phyloP scores from a whole-genome alignment of 2,329 filamentous ascomycete species.

The Nemania sp. region DNA sequence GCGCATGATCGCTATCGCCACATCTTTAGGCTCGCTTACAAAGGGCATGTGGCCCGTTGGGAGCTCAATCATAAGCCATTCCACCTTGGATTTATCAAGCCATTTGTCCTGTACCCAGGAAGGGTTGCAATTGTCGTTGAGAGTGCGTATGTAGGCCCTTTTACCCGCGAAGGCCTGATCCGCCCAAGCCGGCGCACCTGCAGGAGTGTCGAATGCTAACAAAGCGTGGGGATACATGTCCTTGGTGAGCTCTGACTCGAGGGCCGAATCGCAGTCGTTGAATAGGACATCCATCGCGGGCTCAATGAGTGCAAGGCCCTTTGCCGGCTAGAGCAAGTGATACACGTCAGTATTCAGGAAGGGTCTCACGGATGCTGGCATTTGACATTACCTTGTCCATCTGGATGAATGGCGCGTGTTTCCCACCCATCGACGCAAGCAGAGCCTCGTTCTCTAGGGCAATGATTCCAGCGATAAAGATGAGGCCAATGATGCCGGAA shows the following conservation, averaged over 20 bases:
- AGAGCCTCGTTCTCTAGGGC: constrained; percentile 27
- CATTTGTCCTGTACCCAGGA: constrained; percentile 26
- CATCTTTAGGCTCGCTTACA: constrained; percentile 28
- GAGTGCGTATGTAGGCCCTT: constrained; percentile 28
- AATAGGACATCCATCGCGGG: constrained; percentile 30
- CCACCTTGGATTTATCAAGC: constrained; percentile 30
- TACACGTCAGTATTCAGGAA: background rate
- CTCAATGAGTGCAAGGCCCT: constrained; percentile 28
- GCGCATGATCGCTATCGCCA: constrained; percentile 26
- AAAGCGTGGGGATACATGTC: constrained; percentile 26
- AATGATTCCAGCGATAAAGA: constrained; percentile 30
- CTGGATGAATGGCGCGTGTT: constrained; percentile 31
- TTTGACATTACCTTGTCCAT: constrained; percentile 7
- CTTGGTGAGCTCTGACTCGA: constrained; percentile 15
- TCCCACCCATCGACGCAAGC: constrained; percentile 20
- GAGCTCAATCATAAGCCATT: constrained; percentile 34
- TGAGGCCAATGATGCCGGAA: constrained; percentile 24
- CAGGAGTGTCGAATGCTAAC: constrained; percentile 23
- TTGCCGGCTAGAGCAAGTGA: constrained; percentile 1
- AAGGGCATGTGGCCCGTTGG: constrained; percentile 36
- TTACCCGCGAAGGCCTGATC: constrained; percentile 27
- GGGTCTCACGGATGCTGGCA: background rate
- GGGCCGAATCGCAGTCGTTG: constrained; percentile 32
- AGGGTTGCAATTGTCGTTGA: constrained; percentile 31
- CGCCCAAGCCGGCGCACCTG: constrained; percentile 28